Evolutionary conservation across 345 rosid genomes (phyloP), one percentile per base, ranked within the genome.

Genomic region (Dipteronia sinensis): DNA sequence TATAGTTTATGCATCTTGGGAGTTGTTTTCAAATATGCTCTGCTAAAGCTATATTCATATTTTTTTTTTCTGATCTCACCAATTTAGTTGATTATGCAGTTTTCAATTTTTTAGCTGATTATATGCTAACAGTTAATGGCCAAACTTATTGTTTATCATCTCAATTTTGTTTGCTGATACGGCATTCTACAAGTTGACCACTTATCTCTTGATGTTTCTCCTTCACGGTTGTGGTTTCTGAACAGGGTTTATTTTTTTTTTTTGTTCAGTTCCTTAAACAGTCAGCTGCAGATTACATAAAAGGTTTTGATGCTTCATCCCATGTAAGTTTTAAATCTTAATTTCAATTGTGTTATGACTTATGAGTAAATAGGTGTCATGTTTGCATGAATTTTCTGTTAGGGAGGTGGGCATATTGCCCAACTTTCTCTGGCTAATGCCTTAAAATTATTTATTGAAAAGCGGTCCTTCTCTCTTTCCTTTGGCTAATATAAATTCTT

Each of bases 231-330:
- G 76, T 22, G 46, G 42, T 61, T 73, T 62, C 66, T 83, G 71
- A 83, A 19, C 1, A 15, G 20, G 31, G 11, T 38, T 13, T 79
- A 53, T 79, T 75, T 67, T 65, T 25, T 11, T 27, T 22, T 66
- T 27, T 4, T 4, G 5, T 34, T 72, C 96, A 96, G 99, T 86
- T 96, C 83, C 89, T 94, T 79, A 90, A 89, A 81, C 90, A 78
- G 76, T 84, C 99, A 76, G 90, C 91, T 71, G 89, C 81, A 73
- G 89, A 89, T 82, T 93, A 87, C 73, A 85, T 85, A 75, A 87
- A 88, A 80, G 80, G 76, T 70, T 91, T 94, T 86, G 98, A 94
- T 87, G 88, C 94, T 83, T 90, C 93, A 20, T 80, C 83, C 23
- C 91, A 88, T 81, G 99, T 97, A 89, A 89, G 98, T 85, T 76